Evolutionary conservation across 257 asterid genomes (phyloP).

Genomic region (Hygrophila difformis): DNA sequence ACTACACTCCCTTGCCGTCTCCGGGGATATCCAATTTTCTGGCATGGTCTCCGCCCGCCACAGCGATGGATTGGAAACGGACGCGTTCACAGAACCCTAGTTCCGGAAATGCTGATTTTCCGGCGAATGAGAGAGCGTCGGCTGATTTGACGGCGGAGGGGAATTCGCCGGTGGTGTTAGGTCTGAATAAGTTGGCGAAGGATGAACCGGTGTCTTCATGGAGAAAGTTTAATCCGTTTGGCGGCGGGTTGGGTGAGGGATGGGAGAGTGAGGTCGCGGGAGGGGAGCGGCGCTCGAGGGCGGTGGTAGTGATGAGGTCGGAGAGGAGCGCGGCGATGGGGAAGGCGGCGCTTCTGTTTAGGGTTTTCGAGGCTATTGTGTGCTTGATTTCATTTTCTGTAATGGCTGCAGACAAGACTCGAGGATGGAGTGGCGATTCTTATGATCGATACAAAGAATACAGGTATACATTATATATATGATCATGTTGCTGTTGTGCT

Average conservation of each 20-base stretch:
- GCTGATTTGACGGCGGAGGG: constrained; percentile 13
- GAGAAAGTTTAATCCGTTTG: constrained; percentile 31
- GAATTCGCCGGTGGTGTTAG: constrained; percentile 24
- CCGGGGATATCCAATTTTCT: constrained; percentile 24
- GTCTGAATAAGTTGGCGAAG: constrained; percentile 28
- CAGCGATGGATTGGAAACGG: constrained; percentile 13
- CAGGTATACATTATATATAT: constrained; percentile 30
- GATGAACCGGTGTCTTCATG: constrained; percentile 26
- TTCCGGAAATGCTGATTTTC: constrained; percentile 33
- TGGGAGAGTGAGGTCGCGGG: constrained; percentile 21
- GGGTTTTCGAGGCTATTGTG: constrained; percentile 43
- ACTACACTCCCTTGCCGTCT: constrained; percentile 32
- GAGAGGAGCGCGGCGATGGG: constrained; percentile 20
- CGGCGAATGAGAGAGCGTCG: constrained; percentile 20
- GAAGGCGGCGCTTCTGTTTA: constrained; percentile 42
- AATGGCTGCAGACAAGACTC: constrained; percentile 74
- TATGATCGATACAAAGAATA: constrained; percentile 59
- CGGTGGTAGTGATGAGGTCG: constrained; percentile 27
- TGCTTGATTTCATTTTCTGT: constrained; percentile 64
- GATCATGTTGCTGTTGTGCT: neutral
- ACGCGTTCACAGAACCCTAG: constrained; percentile 31
- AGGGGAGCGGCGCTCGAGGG: constrained; percentile 34
- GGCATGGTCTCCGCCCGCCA: constrained; percentile 17
- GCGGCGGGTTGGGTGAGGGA: constrained; percentile 33
- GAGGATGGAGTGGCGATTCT: constrained; percentile 88